A percentile compares a stretch with the other conserved stretches of the same genome.
Evolutionary conservation across 176 grass and related monocot species (phyloP).

Genomic region (Aegilops bicornis): DNA sequence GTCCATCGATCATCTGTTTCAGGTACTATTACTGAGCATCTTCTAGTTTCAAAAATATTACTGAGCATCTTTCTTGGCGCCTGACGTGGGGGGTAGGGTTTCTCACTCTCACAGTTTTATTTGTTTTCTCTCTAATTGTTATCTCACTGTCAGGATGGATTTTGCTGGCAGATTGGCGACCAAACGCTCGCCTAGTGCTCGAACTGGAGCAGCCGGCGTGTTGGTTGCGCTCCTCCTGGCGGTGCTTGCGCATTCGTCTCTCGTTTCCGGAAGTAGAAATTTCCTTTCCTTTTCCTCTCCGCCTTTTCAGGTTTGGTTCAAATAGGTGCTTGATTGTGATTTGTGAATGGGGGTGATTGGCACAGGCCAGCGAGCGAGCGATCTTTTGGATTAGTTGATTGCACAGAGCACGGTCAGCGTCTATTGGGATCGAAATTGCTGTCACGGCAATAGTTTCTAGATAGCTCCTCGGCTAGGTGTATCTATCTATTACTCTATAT

Average conservation of each 20-base stretch:
- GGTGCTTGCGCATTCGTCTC: background rate
- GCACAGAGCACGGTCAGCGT: background rate
- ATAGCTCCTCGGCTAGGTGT: background rate
- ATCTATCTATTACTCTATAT: background rate
- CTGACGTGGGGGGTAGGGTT: too few relatives aligned
- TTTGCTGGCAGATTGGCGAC: too few relatives aligned
- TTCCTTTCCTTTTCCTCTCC: constrained; percentile 11
- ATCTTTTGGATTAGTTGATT: background rate
- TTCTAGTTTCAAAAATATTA: too few relatives aligned
- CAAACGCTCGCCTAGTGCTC: background rate
- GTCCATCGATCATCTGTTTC: too few relatives aligned
- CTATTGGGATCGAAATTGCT: background rate
- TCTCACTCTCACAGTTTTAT: too few relatives aligned
- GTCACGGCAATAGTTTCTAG: background rate
- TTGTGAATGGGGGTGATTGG: background rate
- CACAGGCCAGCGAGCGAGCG: background rate
- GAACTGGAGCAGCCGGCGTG: background rate
- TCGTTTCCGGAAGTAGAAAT: constrained; percentile 3
- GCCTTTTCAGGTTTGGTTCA: background rate
- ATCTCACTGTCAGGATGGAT: too few relatives aligned
- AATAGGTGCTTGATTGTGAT: background rate
- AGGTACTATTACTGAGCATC: too few relatives aligned
- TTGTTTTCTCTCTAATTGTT: too few relatives aligned
- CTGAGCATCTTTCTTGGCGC: too few relatives aligned
- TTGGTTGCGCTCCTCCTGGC: background rate